phyloP scores from a whole-genome alignment of 148 eudicot species.

The Fagopyrum homotropicum region DNA sequence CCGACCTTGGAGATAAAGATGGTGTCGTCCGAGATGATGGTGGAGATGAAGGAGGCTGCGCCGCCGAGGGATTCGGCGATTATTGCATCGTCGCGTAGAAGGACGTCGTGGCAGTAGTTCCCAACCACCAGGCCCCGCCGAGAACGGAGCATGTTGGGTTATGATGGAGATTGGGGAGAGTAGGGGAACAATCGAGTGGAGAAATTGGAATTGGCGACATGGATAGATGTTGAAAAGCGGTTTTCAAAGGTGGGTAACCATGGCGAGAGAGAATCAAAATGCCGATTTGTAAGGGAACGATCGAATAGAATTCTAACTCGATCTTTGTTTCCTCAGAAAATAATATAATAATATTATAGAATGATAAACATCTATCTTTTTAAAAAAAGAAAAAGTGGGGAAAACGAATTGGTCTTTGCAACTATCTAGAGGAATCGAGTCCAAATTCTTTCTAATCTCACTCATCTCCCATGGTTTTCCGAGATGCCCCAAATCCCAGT shows the following conservation, averaged over 20 bases:
- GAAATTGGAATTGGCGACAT: not conserved
- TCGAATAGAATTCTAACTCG: too few species aligned
- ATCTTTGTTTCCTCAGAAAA: too few species aligned
- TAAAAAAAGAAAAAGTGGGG: not conserved
- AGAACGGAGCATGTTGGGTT: conserved; percentile 9
- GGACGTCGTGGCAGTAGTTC: conserved; percentile 78
- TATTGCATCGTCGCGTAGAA: conserved; percentile 48
- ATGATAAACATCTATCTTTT: too few species aligned
- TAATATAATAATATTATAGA: too few species aligned
- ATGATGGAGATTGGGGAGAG: not conserved
- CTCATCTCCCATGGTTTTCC: not conserved
- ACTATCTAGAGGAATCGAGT: not conserved
- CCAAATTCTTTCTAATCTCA: not conserved
- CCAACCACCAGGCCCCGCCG: conserved; percentile 58
- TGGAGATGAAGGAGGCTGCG: conserved; percentile 81
- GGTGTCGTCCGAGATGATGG: conserved; percentile 37
- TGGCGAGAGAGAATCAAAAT: not conserved
- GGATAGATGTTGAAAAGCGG: not conserved
- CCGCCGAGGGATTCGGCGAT: conserved; percentile 78
- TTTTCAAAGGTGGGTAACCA: not conserved
- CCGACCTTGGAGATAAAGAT: conserved; percentile 64
- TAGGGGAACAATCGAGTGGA: not conserved
- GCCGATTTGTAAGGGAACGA: not conserved
- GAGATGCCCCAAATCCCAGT: not conserved
- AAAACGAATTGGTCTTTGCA: not conserved